A percentile compares a stretch with the other conserved stretches of the same genome.
phyloP scores from a whole-genome alignment of 768 basidiomycete species.

The Amanita exitialis region DNA sequence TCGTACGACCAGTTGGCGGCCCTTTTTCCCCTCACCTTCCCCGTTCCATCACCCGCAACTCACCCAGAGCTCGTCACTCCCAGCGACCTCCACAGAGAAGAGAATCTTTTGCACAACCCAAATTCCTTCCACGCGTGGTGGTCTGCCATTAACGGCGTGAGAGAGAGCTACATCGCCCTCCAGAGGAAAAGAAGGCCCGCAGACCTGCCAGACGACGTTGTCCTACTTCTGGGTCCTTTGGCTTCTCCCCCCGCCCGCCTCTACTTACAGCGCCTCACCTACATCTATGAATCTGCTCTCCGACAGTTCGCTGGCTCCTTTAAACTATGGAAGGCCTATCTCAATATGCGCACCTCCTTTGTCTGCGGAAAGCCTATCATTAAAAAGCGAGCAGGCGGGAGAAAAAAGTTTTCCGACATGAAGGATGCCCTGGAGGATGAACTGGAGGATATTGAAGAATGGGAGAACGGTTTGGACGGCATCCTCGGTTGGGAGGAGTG shows the following conservation, averaged over 20 bases:
- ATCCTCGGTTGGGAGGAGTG: constrained; percentile 96
- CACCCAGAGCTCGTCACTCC: constrained; percentile 67
- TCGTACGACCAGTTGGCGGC: constrained; percentile 9
- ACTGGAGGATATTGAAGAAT: constrained; percentile 67
- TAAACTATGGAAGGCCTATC: constrained; percentile 94
- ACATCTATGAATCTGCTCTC: constrained; percentile 91
- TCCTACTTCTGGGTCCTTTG: constrained; percentile 67
- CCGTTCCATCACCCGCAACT: constrained; percentile 72
- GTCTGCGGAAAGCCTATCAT: constrained; percentile 69
- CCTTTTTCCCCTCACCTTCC: constrained; percentile 77
- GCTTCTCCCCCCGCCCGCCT: constrained; percentile 62
- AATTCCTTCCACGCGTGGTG: constrained; percentile 91
- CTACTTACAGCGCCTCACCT: constrained; percentile 75
- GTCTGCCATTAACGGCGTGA: constrained; percentile 68
- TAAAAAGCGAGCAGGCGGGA: constrained; percentile 75
- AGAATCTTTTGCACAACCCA: constrained; percentile 88
- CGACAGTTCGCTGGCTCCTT: constrained; percentile 81
- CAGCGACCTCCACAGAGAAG: constrained; percentile 80
- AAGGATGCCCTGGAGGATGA: constrained; percentile 85
- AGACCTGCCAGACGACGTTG: constrained; percentile 38
- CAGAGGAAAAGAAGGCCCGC: constrained; percentile 46
- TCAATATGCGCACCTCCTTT: constrained; percentile 73
- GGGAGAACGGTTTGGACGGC: constrained; percentile 81
- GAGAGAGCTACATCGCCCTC: constrained; percentile 49
- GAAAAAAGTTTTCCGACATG: constrained; percentile 89